Evolutionary conservation across 768 basidiomycete genomes (phyloP).

Genomic region (Psilocybe subaeruginosa): DNA sequence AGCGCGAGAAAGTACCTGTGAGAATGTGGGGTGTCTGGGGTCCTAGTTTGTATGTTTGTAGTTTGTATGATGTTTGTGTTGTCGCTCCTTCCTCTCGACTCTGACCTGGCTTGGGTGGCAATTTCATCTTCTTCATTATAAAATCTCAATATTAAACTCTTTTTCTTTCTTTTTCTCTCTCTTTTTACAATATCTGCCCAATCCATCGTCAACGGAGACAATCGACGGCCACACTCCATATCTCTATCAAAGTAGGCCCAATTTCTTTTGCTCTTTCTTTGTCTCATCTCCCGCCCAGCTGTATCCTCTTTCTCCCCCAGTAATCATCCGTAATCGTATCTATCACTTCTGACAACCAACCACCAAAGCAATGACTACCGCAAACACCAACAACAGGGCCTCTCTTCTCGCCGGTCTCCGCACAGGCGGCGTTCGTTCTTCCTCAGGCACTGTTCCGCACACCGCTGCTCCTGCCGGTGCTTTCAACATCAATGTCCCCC

Average conservation of each 20-base stretch:
- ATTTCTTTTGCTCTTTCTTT: conserved; percentile 18
- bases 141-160: conserved; percentile 24
- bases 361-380: conserved; percentile 46
- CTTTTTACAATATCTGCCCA: conserved; percentile 20
- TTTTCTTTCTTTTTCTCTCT: conserved; percentile 27
- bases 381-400: conserved; percentile 64
- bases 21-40: conserved; percentile 29
- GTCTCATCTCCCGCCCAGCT: conserved; percentile 25
- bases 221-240: conserved; percentile 15
- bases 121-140: conserved; percentile 33
- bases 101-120: conserved; percentile 39
- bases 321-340: conserved; percentile 39
- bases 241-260: conserved; percentile 16
- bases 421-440: conserved; percentile 87
- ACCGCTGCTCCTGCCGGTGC: conserved; percentile 65
- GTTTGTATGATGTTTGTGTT: conserved; percentile 20
- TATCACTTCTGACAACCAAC: conserved; percentile 31
- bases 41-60: conserved; percentile 18
- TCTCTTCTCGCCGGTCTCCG: conserved; percentile 88
- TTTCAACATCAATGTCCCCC: conserved; percentile 68
- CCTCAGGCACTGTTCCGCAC: conserved; percentile 63
- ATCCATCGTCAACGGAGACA: conserved; percentile 25
- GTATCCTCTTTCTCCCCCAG: conserved; percentile 40
- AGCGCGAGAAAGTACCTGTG: conserved; percentile 86
- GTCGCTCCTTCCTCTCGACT: conserved; percentile 34